Evolutionary conservation across 768 basidiomycete species (phyloP).

Genomic region (Gymnopilus junonius): DNA sequence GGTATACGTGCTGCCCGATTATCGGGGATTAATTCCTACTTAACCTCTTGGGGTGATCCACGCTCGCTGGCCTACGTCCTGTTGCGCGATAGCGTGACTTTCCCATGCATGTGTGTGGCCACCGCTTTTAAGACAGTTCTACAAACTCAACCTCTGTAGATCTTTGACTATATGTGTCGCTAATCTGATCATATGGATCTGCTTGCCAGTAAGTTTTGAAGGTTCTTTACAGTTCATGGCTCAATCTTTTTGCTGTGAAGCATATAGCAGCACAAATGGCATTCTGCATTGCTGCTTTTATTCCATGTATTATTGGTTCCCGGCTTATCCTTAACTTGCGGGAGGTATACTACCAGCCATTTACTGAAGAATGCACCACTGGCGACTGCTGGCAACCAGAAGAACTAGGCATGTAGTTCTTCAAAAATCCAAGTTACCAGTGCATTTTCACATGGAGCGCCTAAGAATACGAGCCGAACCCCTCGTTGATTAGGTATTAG

Average conservation of each 20-base stretch:
- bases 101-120: constrained; percentile 17
- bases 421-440: too few relatives aligned
- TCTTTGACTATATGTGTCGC: neutral
- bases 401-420: neutral
- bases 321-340: constrained; percentile 7
- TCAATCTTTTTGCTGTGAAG: neutral
- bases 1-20: neutral
- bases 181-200: neutral
- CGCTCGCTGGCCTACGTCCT: constrained; percentile 11
- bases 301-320: constrained; percentile 1
- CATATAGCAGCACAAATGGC: constrained; percentile 3
- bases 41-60: neutral
- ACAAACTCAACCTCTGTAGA: neutral
- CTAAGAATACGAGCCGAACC: too few relatives aligned
- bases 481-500: too few relatives aligned
- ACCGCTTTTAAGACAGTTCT: neutral
- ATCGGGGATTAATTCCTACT: neutral
- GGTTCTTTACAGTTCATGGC: neutral
- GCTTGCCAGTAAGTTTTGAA: neutral
- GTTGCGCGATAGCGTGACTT: constrained; percentile 17
- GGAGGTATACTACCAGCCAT: constrained; percentile 5
- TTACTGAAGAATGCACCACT: neutral
- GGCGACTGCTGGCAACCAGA: neutral
- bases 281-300: neutral
- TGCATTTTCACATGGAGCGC: too few relatives aligned